Percentiles rank a stretch among this genome's conserved stretches.
phyloP scores from a whole-genome alignment of 441 rosid genomes.

The Populus hybrid region DNA sequence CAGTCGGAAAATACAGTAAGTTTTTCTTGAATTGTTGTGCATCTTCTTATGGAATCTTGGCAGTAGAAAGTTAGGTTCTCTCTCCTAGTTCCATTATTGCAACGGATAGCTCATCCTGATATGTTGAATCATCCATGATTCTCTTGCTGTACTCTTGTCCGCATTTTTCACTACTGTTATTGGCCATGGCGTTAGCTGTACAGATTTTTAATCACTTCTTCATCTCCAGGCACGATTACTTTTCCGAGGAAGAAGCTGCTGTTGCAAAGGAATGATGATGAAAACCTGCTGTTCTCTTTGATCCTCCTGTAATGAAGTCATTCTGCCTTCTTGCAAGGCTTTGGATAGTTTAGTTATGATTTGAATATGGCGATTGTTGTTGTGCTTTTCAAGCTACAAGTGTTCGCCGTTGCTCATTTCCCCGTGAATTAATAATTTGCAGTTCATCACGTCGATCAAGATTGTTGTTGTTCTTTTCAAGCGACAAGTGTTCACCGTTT shows the following conservation, averaged over 20 bases:
- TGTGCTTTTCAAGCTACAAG: neutral
- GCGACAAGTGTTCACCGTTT: neutral
- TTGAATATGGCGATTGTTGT: neutral
- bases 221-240: conserved; percentile 71
- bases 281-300: neutral
- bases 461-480: neutral
- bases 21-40: neutral
- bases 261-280: conserved; percentile 53
- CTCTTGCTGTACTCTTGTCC: neutral
- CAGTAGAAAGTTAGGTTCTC: neutral
- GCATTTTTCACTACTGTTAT: neutral
- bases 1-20: too few relatives aligned
- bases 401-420: neutral
- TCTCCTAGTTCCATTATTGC: neutral
- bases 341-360: neutral
- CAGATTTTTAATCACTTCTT: neutral
- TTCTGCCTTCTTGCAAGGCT: neutral
- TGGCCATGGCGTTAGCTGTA: neutral
- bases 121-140: neutral
- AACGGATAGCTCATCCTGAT: neutral
- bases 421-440: neutral
- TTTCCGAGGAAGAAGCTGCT: conserved; percentile 46
- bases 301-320: neutral
- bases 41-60: neutral
- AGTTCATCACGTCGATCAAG: neutral